Conservation (phyloP, 495 filamentous ascomycete genomes). For the Neurospora sp. region DNA sequence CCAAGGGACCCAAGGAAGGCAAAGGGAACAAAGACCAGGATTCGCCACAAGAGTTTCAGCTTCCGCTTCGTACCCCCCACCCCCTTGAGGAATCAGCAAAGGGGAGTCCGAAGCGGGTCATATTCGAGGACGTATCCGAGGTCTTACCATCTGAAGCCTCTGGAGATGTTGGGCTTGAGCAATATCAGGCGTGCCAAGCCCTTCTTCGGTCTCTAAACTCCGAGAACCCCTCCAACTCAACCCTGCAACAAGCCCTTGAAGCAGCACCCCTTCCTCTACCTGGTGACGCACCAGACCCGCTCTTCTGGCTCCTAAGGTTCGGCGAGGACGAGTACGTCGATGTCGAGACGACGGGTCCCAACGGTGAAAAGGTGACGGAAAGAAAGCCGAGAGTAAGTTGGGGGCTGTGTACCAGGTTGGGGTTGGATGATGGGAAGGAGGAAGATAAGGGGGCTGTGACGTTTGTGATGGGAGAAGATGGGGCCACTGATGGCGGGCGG, state of each 20-base stretch:
- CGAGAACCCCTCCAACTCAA: too few species aligned
- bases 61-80: background rate
- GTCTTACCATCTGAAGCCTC: background rate
- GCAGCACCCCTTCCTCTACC: too few species aligned
- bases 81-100: background rate
- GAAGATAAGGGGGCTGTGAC: background rate
- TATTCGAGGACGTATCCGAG: constrained; percentile 10
- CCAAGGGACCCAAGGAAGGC: background rate
- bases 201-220: too few species aligned
- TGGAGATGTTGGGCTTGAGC: background rate
- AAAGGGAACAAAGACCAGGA: background rate
- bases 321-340: background rate
- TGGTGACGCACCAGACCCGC: background rate
- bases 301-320: background rate
- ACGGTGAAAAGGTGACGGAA: background rate
- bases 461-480: background rate
- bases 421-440: background rate
- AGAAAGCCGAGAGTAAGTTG: background rate
- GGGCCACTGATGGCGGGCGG: background rate
- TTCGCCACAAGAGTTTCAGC: background rate
- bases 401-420: background rate
- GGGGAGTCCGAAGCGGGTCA: constrained; percentile 10
- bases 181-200: background rate
- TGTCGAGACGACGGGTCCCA: background rate
- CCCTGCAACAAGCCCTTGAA: too few species aligned